Percentiles rank a stretch among this genome's conserved stretches.
Evolutionary conservation across 139 green algal species (phyloP).

Genomic region (Coelastrella sp.): DNA sequence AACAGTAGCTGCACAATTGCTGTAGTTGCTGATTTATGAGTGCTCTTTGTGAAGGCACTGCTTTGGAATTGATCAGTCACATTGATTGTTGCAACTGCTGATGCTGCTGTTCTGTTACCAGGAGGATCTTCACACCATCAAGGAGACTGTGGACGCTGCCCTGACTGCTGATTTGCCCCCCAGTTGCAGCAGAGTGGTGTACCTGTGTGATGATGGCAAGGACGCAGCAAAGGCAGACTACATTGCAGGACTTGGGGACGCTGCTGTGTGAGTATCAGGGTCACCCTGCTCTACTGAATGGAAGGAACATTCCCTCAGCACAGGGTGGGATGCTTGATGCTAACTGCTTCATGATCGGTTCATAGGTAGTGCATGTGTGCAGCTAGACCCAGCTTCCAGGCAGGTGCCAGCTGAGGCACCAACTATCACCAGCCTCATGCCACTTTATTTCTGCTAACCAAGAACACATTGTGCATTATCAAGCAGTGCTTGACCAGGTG

Average conservation of each 20-base stretch:
- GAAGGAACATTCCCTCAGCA: too few species aligned
- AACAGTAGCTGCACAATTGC: neutral
- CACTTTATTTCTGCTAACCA: too few species aligned
- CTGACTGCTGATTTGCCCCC: slow-evolving; percentile 21
- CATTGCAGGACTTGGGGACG: slow-evolving; percentile 7
- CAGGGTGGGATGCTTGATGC: too few species aligned
- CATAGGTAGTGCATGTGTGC: too few species aligned
- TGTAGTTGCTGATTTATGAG: neutral
- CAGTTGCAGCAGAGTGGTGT: slow-evolving; percentile 14
- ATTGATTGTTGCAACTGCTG: neutral
- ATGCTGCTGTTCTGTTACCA: neutral
- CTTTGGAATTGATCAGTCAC: neutral
- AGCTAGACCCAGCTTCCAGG: too few species aligned
- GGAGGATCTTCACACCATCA: slow-evolving; percentile 20
- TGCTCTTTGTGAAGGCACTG: neutral
- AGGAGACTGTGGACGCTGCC: slow-evolving; percentile 19
- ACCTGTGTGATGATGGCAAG: slow-evolving; percentile 53
- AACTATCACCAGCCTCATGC: too few species aligned
- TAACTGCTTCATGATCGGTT: too few species aligned
- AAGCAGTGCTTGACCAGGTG: neutral
- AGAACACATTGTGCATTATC: neutral
- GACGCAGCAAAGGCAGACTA: slow-evolving; percentile 30
- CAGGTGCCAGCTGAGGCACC: too few species aligned
- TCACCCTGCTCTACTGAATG: too few species aligned
- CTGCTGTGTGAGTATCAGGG: slow-evolving; percentile 13